These are phyloP conservation scores for Xylaria sp. DNA, from an alignment of 2,329 filamentous ascomycete genomes.

Conservation along the genomic window DNA sequence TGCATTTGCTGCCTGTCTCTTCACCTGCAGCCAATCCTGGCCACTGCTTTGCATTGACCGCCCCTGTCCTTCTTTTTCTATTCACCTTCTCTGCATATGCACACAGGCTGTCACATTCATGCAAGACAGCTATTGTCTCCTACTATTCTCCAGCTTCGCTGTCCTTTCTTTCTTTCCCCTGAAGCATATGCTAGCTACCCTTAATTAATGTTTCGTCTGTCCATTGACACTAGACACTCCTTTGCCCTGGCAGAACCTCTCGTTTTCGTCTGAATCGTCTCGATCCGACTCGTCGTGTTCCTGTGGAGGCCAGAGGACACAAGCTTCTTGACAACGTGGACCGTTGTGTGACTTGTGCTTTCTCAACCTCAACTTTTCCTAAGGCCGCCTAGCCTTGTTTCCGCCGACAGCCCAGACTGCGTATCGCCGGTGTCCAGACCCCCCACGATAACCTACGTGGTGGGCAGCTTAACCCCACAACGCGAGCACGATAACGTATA, in stretches of 20 bases:
- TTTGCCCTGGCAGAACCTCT: constrained; percentile 18
- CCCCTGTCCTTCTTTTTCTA: constrained; percentile 35
- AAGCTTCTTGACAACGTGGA: constrained; percentile 30
- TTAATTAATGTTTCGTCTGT: constrained; percentile 20
- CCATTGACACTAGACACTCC: constrained; percentile 23
- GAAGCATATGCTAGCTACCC: constrained; percentile 17
- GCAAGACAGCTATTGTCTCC: constrained; percentile 24
- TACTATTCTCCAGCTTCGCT: constrained; percentile 27
- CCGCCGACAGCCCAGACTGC: constrained; percentile 6
- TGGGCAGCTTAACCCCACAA: constrained; percentile 15
- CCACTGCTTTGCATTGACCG: constrained; percentile 34
- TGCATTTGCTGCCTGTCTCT: constrained; percentile 22
- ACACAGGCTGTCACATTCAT: constrained; percentile 34
- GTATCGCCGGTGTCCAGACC: constrained; percentile 5
- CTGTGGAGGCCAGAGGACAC: constrained; percentile 2
- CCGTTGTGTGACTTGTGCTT: constrained; percentile 23
- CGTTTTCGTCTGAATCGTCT: constrained; percentile 16
- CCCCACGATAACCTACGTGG: background rate
- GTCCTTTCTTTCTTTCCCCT: constrained; percentile 24
- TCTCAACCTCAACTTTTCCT: constrained; percentile 4
- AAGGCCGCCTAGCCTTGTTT: constrained; percentile 2
- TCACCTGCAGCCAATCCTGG: constrained; percentile 29
- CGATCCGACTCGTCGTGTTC: constrained; percentile 6
- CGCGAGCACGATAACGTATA: constrained; percentile 28
- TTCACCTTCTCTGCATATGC: constrained; percentile 38